Evolutionary conservation across 2,329 filamentous ascomycete genomes (phyloP), one percentile per base, ranked within the genome.

Genomic region (Pseudogymnoascus sp.): DNA sequence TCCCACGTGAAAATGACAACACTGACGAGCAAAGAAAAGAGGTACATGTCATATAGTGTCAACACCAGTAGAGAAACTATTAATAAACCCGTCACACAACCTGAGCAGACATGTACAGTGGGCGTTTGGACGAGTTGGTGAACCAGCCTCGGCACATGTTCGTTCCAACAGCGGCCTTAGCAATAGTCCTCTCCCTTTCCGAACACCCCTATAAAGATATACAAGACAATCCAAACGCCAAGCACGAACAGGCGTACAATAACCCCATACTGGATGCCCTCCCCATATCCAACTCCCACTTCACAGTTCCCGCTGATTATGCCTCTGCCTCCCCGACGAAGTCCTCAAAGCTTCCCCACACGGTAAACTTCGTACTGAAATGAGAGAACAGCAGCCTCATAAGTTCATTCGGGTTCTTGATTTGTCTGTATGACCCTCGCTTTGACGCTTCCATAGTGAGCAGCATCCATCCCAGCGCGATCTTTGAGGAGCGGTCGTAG

Each of bases 341-440:
- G 10, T 55, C 48, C 29, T 55, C 48, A 12, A 55, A 55, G 29
- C 48, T 55, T 55, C 48, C 48, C 48, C 48, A 55, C 9, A 55
- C 48, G 29, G 48, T 55, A 13, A 55, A 55, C 48, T 55, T 55
- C 21, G 48, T 35, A 55, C 29, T 55, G 3, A 55, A 55, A 55
- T 55, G 48, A n/a, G 48, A 33, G 48, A 55, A 55, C 5, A 55
- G 29, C n/a, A 55, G 48, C 29, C 48, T 55, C 48, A 55, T 55
- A 10, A 55, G 48, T 15, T 55, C 48, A 21, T 55, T 55, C 9
- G 48, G 48, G 9, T 55, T 55, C 48, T 55, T 55, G n/a, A 55
- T 55, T 55, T 55, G 48, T 10, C 48, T 55, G 15, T 55, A 55
- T 10, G 48, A 55, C 10, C 48, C 48, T 17, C 48, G 48, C 48